phyloP scores from a whole-genome alignment of 805 yeast genomes.

The Candida sanyiensis region DNA sequence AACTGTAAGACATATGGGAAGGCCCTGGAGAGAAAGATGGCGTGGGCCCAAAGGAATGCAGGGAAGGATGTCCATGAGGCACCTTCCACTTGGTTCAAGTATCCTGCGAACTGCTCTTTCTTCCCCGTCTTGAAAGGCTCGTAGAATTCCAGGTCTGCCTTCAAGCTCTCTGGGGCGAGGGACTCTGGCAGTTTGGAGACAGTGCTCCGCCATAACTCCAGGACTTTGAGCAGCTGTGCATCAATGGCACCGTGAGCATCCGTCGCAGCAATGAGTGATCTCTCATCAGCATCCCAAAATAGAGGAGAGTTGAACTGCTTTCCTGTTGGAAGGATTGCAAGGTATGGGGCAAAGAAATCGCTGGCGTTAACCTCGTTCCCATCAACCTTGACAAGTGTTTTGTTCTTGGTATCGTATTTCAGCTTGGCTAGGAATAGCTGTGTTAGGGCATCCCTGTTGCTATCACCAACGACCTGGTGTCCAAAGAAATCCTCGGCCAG shows the following conservation, averaged over 20 bases:
- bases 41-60: constrained; percentile 70
- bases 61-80: constrained; percentile 58
- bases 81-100: constrained; percentile 19
- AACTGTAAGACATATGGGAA: constrained; percentile 64
- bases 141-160: constrained; percentile 27
- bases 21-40: constrained; percentile 69
- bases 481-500: constrained; percentile 30
- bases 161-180: constrained; percentile 13
- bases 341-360: constrained; percentile 36
- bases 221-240: constrained; percentile 37
- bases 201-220: constrained; percentile 54
- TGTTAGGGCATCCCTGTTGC: constrained; percentile 16
- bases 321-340: constrained; percentile 42
- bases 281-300: constrained; percentile 54
- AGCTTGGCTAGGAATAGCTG: constrained; percentile 38
- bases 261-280: constrained; percentile 53
- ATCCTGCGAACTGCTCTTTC: constrained; percentile 23
- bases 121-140: constrained; percentile 19
- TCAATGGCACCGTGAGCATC: constrained; percentile 56
- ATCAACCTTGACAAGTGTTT: constrained; percentile 6
- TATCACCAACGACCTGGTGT: constrained; percentile 4
- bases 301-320: constrained; percentile 52
- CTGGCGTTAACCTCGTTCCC: constrained; percentile 9
- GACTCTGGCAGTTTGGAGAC: constrained; percentile 21
- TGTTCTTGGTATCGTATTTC: constrained; percentile 30